Percentiles rank a stretch among this genome's conserved stretches.
phyloP scores from a whole-genome alignment of 164 flowering plant species.

The Umbellularia californica region DNA sequence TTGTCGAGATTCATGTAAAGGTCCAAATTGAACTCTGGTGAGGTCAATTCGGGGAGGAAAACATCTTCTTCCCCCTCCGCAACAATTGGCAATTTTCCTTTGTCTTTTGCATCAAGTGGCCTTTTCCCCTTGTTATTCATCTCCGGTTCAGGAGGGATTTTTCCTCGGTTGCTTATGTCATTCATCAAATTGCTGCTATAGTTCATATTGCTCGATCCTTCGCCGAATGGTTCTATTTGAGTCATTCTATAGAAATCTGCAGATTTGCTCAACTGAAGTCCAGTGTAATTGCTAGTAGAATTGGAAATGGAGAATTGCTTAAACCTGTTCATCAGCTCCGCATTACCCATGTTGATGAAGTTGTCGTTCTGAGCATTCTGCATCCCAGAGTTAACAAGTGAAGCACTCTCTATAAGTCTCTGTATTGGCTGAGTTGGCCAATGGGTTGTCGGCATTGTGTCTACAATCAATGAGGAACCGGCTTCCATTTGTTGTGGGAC shows the following conservation, averaged over 20 bases:
- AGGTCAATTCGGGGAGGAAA: neutral
- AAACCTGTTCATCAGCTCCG: neutral
- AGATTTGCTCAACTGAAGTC: neutral
- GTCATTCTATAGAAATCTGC: neutral
- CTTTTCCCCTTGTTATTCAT: neutral
- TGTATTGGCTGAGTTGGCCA: neutral
- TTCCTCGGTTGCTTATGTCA: neutral
- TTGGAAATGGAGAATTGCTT: neutral
- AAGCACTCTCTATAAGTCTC: neutral
- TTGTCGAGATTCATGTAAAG: neutral
- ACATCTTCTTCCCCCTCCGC: neutral
- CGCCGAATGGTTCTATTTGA: neutral
- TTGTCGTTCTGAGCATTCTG: neutral
- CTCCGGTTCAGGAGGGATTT: no score
- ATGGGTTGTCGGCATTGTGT: neutral
- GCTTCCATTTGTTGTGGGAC: neutral
- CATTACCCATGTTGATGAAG: neutral
- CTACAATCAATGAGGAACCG: neutral
- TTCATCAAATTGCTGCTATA: neutral
- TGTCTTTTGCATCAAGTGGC: neutral
- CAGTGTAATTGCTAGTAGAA: neutral
- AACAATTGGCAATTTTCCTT: neutral
- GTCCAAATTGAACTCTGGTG: neutral
- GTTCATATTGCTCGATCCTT: neutral
- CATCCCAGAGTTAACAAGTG: neutral